Conservation (phyloP, 2,329 filamentous ascomycete species). For the Calonectria crousiana region DNA sequence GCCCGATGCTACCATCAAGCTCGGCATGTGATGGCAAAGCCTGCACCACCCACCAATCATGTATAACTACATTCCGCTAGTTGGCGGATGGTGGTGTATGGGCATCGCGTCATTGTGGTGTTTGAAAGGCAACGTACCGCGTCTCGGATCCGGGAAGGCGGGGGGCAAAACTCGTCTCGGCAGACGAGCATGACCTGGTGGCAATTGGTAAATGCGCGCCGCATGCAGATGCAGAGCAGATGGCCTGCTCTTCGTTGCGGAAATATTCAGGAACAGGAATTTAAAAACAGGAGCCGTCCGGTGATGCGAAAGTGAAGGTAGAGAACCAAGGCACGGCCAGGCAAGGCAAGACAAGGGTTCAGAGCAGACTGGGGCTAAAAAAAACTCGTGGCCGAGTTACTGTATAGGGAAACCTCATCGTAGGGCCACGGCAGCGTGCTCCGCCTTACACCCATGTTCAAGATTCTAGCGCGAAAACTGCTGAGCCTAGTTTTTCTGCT, state of each 20-base stretch:
- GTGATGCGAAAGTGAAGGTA: neutral
- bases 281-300: no score
- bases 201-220: neutral
- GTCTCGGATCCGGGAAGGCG: slow-evolving; percentile 7
- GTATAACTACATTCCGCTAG: neutral
- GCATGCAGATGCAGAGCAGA: neutral
- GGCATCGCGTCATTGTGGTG: neutral
- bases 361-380: neutral
- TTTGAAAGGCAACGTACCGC: neutral
- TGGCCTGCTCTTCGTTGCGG: neutral
- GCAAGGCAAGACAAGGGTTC: neutral
- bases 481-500: neutral
- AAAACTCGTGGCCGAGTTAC: slow-evolving; percentile 4
- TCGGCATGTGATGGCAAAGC: slow-evolving; percentile 16
- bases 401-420: slow-evolving; percentile 24
- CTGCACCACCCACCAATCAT: neutral
- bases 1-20: neutral
- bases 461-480: neutral
- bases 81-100: neutral
- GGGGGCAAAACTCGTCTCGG: neutral
- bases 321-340: neutral
- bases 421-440: neutral
- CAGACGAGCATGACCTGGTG: neutral
- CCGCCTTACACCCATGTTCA: neutral
- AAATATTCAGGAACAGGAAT: neutral